Base-by-base conservation (phyloP, 257 asterid genomes). In the Galeopsis tetrahit region DNA sequence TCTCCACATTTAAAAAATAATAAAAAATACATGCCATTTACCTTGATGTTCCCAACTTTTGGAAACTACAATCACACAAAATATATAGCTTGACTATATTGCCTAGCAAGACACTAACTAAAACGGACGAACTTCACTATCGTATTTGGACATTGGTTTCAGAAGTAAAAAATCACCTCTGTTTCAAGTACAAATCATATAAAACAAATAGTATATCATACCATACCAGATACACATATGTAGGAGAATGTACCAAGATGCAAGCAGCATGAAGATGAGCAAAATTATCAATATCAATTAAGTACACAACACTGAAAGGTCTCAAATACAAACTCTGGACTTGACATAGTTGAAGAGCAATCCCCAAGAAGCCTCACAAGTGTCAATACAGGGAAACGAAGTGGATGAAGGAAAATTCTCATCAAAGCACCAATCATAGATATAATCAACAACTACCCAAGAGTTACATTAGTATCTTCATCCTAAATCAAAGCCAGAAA, bases 401-500 rank as follows among this genome's bases (percentile, higher is more conserved):
- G 73, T 36, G 21, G 31, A 49, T 43, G 69, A 63, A 64, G 62
- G 38, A 35, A 43, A 69, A 36, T 62, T 42, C 69, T 36, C 70
- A 72, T 44, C 42, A 63, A 46, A 52, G 44, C 70, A 66, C 14
- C 71, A 59, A 56, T 48, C 74, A 66, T 53, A 72, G 77, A 82
- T 36, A 63, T 14, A 17, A 67, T 63, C n/a, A 55, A 68, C 67
- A 69, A 40, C 74, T 66, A 76, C 63, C 70, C 59, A 63, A 48
- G 59, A 62, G 74, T 52, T 72, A 52, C 80, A 77, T 56, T 48
- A 38, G 72, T 71, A 55, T 77, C 80, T 77, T 79, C 65, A 74
- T 53, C 71, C 79, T 63, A 56, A 79, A 74, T 9, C 74, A 75
- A 77, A 63, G 68, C 67, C 59, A 13, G 73, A 59, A 44, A 57